Conservation (phyloP, 139 green algal genomes). For the Parachlorella kessleri region DNA sequence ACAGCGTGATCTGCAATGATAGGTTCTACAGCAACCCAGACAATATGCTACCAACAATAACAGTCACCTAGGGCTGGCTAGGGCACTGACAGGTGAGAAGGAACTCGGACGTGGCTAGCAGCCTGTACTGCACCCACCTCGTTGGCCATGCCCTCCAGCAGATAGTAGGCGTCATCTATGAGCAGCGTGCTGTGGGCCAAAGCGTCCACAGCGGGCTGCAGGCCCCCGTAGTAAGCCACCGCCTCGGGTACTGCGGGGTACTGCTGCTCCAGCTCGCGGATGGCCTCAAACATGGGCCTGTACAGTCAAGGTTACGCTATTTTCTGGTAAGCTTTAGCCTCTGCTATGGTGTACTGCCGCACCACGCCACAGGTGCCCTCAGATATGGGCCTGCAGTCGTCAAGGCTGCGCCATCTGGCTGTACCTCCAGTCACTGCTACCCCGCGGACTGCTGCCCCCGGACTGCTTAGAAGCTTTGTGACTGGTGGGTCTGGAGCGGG, state of each 20-base stretch:
- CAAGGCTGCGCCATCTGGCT: too few relatives aligned
- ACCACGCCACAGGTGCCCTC: too few relatives aligned
- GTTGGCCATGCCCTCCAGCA: conserved; percentile 32
- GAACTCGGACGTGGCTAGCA: too few relatives aligned
- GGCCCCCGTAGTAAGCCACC: neutral
- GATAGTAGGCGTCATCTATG: conserved; percentile 17
- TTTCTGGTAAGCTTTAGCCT: too few relatives aligned
- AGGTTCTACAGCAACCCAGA: neutral
- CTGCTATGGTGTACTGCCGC: too few relatives aligned
- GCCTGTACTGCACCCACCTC: conserved; percentile 4
- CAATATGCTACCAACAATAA: neutral
- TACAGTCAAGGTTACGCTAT: too few relatives aligned
- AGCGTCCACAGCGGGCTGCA: conserved; percentile 22
- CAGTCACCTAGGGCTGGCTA: neutral
- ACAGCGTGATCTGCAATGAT: neutral
- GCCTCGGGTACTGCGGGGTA: neutral
- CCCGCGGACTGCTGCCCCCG: too few relatives aligned
- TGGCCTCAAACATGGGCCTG: neutral
- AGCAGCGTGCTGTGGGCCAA: neutral
- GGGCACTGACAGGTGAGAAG: too few relatives aligned
- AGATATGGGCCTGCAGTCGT: too few relatives aligned
- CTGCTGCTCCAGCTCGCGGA: neutral
- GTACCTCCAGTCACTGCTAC: too few relatives aligned
- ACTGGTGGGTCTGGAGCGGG: too few relatives aligned
- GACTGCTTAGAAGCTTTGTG: too few relatives aligned